phyloP scores from a whole-genome alignment of 169 alveolate genomes.

The Eimeria sp. region DNA sequence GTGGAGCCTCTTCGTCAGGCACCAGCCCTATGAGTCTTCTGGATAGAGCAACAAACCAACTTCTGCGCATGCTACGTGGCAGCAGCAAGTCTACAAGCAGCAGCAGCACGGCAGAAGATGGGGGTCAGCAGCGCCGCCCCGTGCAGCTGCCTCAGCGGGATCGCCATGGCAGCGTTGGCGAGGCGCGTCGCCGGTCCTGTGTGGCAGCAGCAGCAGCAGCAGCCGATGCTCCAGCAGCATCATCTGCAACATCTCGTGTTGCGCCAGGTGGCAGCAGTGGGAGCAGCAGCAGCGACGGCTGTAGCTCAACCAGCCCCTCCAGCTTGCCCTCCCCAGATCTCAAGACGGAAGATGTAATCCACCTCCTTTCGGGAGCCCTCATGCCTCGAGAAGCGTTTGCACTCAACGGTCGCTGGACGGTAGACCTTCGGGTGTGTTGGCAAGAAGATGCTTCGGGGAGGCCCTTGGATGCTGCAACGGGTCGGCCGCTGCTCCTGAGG shows the following conservation, averaged over 20 bases:
- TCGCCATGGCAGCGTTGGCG: conserved; percentile 43
- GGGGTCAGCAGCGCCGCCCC: conserved; percentile 26
- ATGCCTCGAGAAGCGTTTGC: conserved; percentile 70
- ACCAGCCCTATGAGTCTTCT: conserved; percentile 18
- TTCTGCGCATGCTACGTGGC: conserved; percentile 52
- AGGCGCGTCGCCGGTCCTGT: conserved; percentile 26
- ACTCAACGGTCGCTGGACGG: conserved; percentile 44
- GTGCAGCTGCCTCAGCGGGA: conserved; percentile 59
- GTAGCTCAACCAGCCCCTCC: neutral
- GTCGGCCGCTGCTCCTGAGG: neutral
- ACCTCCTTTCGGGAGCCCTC: conserved; percentile 65
- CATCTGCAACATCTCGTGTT: neutral
- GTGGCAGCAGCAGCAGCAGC: neutral
- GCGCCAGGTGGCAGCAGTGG: neutral
- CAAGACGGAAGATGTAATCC: neutral
- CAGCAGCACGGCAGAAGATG: too few relatives aligned
- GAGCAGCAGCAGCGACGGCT: conserved; percentile 49
- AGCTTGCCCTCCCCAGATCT: neutral
- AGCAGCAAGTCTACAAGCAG: conserved; percentile 35
- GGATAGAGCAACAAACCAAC: conserved; percentile 41
- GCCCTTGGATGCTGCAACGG: conserved; percentile 28
- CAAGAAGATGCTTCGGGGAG: conserved; percentile 41
- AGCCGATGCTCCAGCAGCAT: too few relatives aligned
- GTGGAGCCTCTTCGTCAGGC: neutral
- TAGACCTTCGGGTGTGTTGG: conserved; percentile 54